Percentiles rank a stretch among this genome's conserved stretches.
These are phyloP conservation scores for Alternaria consortialis DNA, from an alignment of 2,329 filamentous ascomycete species.

Conservation along the genomic window DNA sequence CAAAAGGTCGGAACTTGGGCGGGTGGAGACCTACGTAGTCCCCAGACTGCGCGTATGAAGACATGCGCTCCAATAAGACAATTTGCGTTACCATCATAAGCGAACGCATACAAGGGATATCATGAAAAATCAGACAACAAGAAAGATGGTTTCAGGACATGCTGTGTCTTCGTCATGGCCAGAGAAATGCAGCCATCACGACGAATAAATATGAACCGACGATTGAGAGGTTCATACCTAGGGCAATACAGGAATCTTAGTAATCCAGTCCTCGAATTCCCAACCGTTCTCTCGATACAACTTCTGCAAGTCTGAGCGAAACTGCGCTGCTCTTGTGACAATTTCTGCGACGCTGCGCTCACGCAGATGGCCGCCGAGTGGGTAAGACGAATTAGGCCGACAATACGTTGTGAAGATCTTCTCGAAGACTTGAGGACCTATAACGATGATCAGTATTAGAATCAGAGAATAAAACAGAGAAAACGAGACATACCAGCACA, in stretches of 20 bases:
- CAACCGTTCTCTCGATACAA: conserved; percentile 29
- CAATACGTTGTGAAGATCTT: conserved; percentile 42
- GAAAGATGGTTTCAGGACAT: background rate
- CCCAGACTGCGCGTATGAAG: background rate
- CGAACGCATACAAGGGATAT: background rate
- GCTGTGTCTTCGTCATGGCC: background rate
- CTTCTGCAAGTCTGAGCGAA: conserved; percentile 28
- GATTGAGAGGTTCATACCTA: conserved; percentile 2
- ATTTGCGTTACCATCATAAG: background rate
- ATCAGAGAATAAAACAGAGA: background rate
- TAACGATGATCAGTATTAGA: conserved; percentile 1
- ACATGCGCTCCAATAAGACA: no score
- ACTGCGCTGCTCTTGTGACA: conserved; percentile 28
- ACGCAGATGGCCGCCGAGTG: conserved; percentile 29
- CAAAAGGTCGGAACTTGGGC: background rate
- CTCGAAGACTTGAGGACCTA: conserved; percentile 39
- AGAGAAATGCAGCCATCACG: background rate
- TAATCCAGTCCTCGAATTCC: conserved; percentile 38
- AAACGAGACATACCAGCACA: conserved; percentile 34
- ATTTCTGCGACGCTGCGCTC: conserved; percentile 44
- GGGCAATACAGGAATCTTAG: conserved; percentile 36
- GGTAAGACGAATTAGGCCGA: conserved; percentile 10
- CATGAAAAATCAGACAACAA: background rate
- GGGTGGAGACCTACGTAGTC: background rate
- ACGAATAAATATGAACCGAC: no score